These are phyloP conservation scores for Yamadazyma tumulicola DNA, from an alignment of 805 yeast species.

Conservation along the genomic window DNA sequence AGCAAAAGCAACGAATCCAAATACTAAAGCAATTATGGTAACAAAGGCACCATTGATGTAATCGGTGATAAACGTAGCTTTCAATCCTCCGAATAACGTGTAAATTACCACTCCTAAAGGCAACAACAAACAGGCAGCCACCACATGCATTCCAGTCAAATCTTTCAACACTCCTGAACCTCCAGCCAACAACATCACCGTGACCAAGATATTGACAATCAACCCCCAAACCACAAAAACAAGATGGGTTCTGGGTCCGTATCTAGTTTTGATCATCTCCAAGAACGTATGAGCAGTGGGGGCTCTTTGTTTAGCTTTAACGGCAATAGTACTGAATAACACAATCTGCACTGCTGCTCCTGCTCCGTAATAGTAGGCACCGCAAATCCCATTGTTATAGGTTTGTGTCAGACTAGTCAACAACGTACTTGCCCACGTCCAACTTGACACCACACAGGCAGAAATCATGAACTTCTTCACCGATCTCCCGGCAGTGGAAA, in stretches of 20 bases:
- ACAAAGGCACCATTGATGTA: slow-evolving; percentile 52
- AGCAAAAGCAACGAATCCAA: slow-evolving; percentile 77
- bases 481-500: slow-evolving; percentile 87
- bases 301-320: slow-evolving; percentile 83
- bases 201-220: slow-evolving; percentile 84
- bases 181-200: slow-evolving; percentile 89
- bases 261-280: slow-evolving; percentile 78
- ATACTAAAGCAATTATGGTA: slow-evolving; percentile 71
- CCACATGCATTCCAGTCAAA: slow-evolving; percentile 74
- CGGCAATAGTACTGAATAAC: slow-evolving; percentile 80
- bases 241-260: slow-evolving; percentile 71
- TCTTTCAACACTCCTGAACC: slow-evolving; percentile 81
- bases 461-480: slow-evolving; percentile 83
- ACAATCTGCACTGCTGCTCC: slow-evolving; percentile 91
- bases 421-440: slow-evolving; percentile 68
- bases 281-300: slow-evolving; percentile 90
- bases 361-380: slow-evolving; percentile 81
- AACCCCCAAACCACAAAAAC: slow-evolving; percentile 76
- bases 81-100: slow-evolving; percentile 43
- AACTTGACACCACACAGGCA: slow-evolving; percentile 87
- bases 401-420: slow-evolving; percentile 63
- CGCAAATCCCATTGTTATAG: slow-evolving; percentile 70
- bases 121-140: slow-evolving; percentile 77
- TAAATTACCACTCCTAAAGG: slow-evolving; percentile 69
- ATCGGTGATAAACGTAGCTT: slow-evolving; percentile 45